Base-by-base conservation (phyloP, 2,329 filamentous ascomycete species). In the Westerdykella aurantiaca region DNA sequence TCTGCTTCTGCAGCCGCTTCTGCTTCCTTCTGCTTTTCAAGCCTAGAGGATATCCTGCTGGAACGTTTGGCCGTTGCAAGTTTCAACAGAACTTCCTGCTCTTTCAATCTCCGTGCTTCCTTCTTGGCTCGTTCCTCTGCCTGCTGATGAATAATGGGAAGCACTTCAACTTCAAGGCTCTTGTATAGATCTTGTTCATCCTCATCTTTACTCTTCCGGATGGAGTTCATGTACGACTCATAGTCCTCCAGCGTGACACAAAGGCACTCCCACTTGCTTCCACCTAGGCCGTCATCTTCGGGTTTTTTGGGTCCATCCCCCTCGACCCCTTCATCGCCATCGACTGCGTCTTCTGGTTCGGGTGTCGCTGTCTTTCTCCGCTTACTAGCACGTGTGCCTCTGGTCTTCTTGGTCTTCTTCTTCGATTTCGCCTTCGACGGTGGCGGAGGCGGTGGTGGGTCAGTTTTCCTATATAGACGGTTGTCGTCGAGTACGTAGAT, bases 401-500 rank as follows among this genome's bases (percentile, higher is more conserved):
- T 50, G 73, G 77, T 44, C 76, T 80, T 67, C 44, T 79, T 82
- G 5, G 73, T 66, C 76, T 84, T 79, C 4, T 67, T 17, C 49
- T 72, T 74, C 12, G 72, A 66, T 76, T 82, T 77, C 11, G 61
- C 14, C 47, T 70, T 72, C 4, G 66, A 47, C 46, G 75, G 64
- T n/a, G 74, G 70, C 12, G 79, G 68, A 6, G 81, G 77, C 2
- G 79, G 74, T 1, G 81, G 80, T 21, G 85, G 78, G 47, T 95
- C 87, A n/a, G 86, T 88, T 48, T 85, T 77, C 44, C 90, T 86
- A 65, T 98, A 98, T 34, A 98, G 74, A 49, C 93, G 81, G 57
- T 96, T 94, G 64, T 98, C 93, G 57, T 97, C 91, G 3, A 98
- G 78, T 3, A 97, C 83, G 60, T 85, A 95, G 63, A 97, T 95